Base-by-base conservation (phyloP, 768 basidiomycete genomes). In the Russula ochroleuca region DNA sequence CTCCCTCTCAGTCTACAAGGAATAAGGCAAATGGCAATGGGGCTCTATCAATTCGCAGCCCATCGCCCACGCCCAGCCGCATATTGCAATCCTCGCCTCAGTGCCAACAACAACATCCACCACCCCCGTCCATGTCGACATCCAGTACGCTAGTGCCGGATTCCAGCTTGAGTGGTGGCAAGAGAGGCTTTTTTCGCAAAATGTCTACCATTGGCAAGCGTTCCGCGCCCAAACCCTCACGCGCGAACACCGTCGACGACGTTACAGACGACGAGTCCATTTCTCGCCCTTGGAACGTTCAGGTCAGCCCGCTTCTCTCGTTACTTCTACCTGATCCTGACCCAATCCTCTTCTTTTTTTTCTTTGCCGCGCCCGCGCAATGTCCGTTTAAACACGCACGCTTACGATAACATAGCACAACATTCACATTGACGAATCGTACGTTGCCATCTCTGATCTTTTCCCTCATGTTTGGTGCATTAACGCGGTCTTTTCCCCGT, bases 391-490 rank as follows among this genome's bases (percentile, higher is more conserved):
- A 23, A 9, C 38, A 21, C 40, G 35, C 38, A 21, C 40, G 25
- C 40, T 17, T 56, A 31, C 43, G 13, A 31, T 8, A 15, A n/a
- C 37, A 43, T 28, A 68, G 67, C 67, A 68, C 17, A 47, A 68
- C 47, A 53, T 68, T 4, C 67, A 68, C 54, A 54, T 68, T 38
- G 67, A 68, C 23, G 67, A 68, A 21, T 17, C 47, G 67, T 68
- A 59, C 54, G 67, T 64, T 14, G 25, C 40, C 8, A 25, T 31
- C 40, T 48, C 5, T 38, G 10, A 5, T 21, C 8, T 28, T 11
- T 13, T 1, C n/a, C 10, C 33, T 45, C 41, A 6, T 43, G 23
- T 41, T 21, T 9, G 21, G 14, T 21, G 7, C 11, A 35, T 14
- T 13, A 37, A 31, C n/a, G 25, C 15, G 13, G 23, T 1, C n/a